phyloP scores from a whole-genome alignment of 345 rosid genomes.

The Gossypium ekmanianum region DNA sequence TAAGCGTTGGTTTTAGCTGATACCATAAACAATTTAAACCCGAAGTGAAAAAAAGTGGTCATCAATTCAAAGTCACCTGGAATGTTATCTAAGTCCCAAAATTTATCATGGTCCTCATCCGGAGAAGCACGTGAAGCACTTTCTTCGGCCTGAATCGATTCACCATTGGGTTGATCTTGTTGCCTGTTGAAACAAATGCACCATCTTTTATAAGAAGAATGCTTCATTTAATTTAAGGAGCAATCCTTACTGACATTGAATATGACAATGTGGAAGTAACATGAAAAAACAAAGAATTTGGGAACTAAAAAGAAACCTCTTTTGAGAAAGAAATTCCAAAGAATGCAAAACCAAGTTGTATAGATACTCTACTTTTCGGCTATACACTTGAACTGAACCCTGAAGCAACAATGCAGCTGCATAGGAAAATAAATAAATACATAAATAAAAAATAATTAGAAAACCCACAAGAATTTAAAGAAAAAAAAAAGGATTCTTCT shows the following conservation, averaged over 20 bases:
- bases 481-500: neutral
- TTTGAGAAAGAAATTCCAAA: constrained; percentile 83
- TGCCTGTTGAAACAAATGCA: constrained; percentile 41
- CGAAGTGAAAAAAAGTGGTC: neutral
- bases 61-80: constrained; percentile 44
- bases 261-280: neutral
- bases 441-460: neutral
- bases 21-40: constrained; percentile 6
- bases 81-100: constrained; percentile 76
- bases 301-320: constrained; percentile 44
- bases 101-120: constrained; percentile 60
- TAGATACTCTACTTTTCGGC: constrained; percentile 93
- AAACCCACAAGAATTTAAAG: constrained; percentile 5
- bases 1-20: constrained; percentile 11
- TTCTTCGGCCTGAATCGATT: constrained; percentile 37
- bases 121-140: constrained; percentile 34
- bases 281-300: neutral
- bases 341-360: constrained; percentile 89
- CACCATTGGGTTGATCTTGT: constrained; percentile 48
- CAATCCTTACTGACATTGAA: neutral
- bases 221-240: neutral
- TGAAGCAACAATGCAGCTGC: constrained; percentile 97
- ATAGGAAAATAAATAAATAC: constrained; percentile 9
- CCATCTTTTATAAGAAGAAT: neutral
- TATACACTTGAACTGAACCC: constrained; percentile 94